Base-by-base conservation (phyloP, 805 yeast genomes). In the Hagleromyces aurorensis region DNA sequence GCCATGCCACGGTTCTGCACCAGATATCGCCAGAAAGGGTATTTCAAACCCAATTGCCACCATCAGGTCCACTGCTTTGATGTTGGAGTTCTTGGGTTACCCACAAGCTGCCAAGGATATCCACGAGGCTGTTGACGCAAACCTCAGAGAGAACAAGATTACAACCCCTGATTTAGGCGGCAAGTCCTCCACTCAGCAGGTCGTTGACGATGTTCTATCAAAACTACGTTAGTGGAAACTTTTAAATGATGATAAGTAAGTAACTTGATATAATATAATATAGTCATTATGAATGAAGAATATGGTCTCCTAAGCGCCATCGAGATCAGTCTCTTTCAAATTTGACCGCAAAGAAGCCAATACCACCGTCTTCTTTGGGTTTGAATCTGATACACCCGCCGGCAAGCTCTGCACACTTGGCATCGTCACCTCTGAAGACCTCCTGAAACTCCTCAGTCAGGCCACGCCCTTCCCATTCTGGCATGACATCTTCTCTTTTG, bases 1-100 rank as follows among this genome's bases (percentile, higher is more conserved):
- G 66, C 98, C 98, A 55, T 87, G 96, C 57, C 98, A 91, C 64
- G 98, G 98, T 39, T 83, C 95, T 33, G 98, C 98, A 32, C 98
- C 98, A 34, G 98, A 91, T 60, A 91, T 91, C 45, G 95, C 87
- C 57, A 98, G 98, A 48, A 78, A 72, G 61, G 91, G 91, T 50
- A 83, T 85, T 48, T 73, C 96, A 30, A 89, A 89, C 72, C 98
- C 98, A 43, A 78, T 91, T 52, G 98, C 98, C 34, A 91, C 98
- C 29, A 89, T 91, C 57, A 79, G 98, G 66, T 91, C 98, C 17
- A 78, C 96, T 36, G 98, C 97, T 34, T 70, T 91, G 57, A 79
- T 91, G 94, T 75, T 91, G 61, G 97, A 91, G 65, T 89, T 91
- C 67, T 75, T 91, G 75, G 97, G 97, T 38, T 72, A 80, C 64